Percentiles rank a stretch among this genome's conserved stretches.
Evolutionary conservation across 2,329 filamentous ascomycete genomes (phyloP).

Genomic region (Bipolaris oryzae): DNA sequence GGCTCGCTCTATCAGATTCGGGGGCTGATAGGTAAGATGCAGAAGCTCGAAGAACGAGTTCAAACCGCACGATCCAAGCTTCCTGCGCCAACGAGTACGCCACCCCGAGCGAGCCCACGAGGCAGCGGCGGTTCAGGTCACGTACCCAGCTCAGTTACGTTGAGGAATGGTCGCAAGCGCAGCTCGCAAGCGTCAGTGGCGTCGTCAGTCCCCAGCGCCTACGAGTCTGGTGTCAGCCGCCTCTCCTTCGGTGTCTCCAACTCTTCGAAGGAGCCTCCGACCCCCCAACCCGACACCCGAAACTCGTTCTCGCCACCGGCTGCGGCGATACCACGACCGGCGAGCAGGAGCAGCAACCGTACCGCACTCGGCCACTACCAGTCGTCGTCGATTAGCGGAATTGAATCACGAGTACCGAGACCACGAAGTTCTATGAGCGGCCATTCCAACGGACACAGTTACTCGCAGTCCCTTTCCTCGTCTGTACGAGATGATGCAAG

Average conservation of each 20-base stretch:
- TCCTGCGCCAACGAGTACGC: conserved; percentile 77
- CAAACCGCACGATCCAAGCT: conserved; percentile 91
- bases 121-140: conserved; percentile 57
- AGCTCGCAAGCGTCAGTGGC: conserved; percentile 60
- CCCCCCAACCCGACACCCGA: conserved; percentile 74
- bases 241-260: conserved; percentile 58
- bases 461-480: conserved; percentile 42
- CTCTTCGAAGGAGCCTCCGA: conserved; percentile 30
- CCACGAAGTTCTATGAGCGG: conserved; percentile 75
- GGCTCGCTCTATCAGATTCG: conserved; percentile 90
- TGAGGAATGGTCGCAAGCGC: conserved; percentile 72
- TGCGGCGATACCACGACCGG: conserved; percentile 50
- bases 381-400: conserved; percentile 56
- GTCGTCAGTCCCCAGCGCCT: conserved; percentile 37
- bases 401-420: conserved; percentile 52
- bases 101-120: conserved; percentile 80
- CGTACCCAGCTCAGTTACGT: conserved; percentile 62
- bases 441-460: conserved; percentile 51
- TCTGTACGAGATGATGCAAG: conserved; percentile 57
- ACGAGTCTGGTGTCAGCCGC: conserved; percentile 48
- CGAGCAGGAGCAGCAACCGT: conserved; percentile 69
- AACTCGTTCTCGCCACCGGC: conserved; percentile 51
- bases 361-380: conserved; percentile 67
- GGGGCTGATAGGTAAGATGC: conserved; percentile 93
- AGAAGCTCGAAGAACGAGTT: conserved; percentile 90